A percentile compares a stretch with the other conserved stretches of the same genome.
phyloP scores from a whole-genome alignment of 2,329 filamentous ascomycete genomes.

The Nothopassalora personata region DNA sequence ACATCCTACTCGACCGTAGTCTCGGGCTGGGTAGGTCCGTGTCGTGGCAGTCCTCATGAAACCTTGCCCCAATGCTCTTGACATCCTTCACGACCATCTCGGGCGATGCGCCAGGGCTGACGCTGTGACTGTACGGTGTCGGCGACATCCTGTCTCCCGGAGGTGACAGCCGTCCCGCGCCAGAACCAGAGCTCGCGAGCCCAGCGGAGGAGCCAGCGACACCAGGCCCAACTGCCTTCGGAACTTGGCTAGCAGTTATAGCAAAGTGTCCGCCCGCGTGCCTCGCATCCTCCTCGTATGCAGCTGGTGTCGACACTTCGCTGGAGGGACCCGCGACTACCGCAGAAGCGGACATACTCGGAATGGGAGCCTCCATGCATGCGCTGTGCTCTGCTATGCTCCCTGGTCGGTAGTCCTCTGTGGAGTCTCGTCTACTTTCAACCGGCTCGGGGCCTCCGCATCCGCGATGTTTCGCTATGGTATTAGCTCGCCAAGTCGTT shows the following conservation, averaged over 20 bases:
- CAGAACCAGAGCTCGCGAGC: background rate
- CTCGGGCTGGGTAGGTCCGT: conserved; percentile 26
- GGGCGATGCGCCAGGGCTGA: conserved; percentile 6
- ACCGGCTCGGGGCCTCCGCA: background rate
- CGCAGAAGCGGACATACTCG: conserved; percentile 6
- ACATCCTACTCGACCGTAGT: conserved; percentile 38
- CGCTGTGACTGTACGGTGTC: conserved; percentile 4
- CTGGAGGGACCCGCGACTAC: conserved; percentile 18
- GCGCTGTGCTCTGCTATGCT: conserved; percentile 1
- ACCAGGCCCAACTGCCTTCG: conserved; percentile 19
- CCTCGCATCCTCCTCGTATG: conserved; percentile 26
- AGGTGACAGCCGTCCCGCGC: background rate
- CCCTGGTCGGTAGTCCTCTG: background rate
- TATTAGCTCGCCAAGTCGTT: background rate
- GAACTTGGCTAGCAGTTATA: conserved; percentile 25
- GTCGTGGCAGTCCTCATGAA: conserved; percentile 30
- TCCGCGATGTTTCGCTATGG: background rate
- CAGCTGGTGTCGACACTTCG: conserved; percentile 17
- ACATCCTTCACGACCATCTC: conserved; percentile 21
- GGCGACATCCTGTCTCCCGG: conserved; percentile 12
- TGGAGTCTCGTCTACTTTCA: background rate
- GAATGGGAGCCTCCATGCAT: conserved; percentile 5
- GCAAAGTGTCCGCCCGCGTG: conserved; percentile 21
- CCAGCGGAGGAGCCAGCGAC: background rate
- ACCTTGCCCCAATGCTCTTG: conserved; percentile 27